Base-by-base conservation (phyloP, 768 basidiomycete species). In the Amanita rubescens region DNA sequence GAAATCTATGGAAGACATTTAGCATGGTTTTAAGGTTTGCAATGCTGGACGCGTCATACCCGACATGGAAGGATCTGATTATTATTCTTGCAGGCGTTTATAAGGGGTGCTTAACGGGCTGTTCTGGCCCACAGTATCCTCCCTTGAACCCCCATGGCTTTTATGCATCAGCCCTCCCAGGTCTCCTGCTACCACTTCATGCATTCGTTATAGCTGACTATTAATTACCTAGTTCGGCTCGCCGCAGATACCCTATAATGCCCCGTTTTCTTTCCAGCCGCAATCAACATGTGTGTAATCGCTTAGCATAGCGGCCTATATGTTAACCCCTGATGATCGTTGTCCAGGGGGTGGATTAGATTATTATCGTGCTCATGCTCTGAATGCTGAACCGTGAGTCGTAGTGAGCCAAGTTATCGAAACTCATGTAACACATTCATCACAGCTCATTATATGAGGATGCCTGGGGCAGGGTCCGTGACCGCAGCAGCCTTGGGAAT, bases 371-470 rank as follows among this genome's bases (percentile, higher is more conserved):
- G 76, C 76, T 20, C 72, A 77, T 59, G 74, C 72, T 19, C 39
- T 63, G 55, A 68, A 67, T 52, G 63, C 65, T 17, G 72, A 75
- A 48, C 65, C 70, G 75, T 76, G 58, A 62, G 73, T 22, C 9
- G 30, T 39, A 19, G 8, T 17, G 6, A 7, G 24, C 7, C 20
- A 30, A 19, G 30, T 9, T 30, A 5, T 12, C 3, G 35, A n/a
- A 17, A 3, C 2, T 41, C 17, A n/a, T 33, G 14, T 19, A 10
- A 53, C 11, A 33, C 14, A 20, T 41, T 30, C 27, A 20, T 17
- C 71, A 61, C 72, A 73, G 85, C 65, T 65, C 83, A 65, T 59
- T 85, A 62, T 75, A 79, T 72, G 67, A 83, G 55, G 67, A 78
- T 65, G 77, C 75, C 0, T 78, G 74, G 74, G 70, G 69, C 51